Evolutionary conservation across 257 asterid genomes (phyloP).

Genomic region (Linaria vulgaris): DNA sequence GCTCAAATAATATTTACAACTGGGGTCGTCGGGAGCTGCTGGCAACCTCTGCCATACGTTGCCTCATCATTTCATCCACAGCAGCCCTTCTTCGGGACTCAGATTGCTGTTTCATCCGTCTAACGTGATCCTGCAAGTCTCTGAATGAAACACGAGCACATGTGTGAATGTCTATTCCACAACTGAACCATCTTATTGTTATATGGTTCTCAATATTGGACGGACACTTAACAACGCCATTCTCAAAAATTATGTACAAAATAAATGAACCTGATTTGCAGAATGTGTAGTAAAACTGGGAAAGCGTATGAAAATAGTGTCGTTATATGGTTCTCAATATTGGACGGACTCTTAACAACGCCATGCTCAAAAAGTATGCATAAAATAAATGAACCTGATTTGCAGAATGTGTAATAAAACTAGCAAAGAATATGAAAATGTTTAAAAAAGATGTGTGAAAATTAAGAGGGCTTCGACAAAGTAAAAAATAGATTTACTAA

Average conservation of each 20-base stretch:
- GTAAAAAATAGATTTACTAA: no score
- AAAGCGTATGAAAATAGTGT: not conserved
- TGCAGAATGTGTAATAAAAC: not conserved
- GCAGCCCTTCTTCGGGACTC: slow-evolving; percentile 67
- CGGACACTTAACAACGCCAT: no score
- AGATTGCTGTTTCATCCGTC: slow-evolving; percentile 62
- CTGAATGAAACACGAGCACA: slow-evolving; percentile 31
- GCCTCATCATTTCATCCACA: slow-evolving; percentile 58
- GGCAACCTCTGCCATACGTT: not conserved
- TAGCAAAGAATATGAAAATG: not conserved
- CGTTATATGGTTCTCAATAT: no score
- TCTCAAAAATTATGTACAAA: not conserved
- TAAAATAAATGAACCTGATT: not conserved
- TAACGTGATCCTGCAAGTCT: slow-evolving; percentile 53
- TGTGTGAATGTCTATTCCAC: not conserved
- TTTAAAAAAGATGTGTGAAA: no score
- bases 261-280: not conserved
- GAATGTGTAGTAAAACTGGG: not conserved
- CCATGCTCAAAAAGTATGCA: not conserved
- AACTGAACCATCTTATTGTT: not conserved
- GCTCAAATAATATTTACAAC: slow-evolving; percentile 23
- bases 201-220: no score
- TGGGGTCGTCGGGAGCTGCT: not conserved
- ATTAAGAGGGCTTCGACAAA: no score
- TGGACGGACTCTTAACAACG: no score